Percentiles rank a stretch among this genome's conserved stretches.
These are phyloP conservation scores for Aspergillus nanangensis DNA, from an alignment of 495 filamentous ascomycete genomes.

Conservation along the genomic window DNA sequence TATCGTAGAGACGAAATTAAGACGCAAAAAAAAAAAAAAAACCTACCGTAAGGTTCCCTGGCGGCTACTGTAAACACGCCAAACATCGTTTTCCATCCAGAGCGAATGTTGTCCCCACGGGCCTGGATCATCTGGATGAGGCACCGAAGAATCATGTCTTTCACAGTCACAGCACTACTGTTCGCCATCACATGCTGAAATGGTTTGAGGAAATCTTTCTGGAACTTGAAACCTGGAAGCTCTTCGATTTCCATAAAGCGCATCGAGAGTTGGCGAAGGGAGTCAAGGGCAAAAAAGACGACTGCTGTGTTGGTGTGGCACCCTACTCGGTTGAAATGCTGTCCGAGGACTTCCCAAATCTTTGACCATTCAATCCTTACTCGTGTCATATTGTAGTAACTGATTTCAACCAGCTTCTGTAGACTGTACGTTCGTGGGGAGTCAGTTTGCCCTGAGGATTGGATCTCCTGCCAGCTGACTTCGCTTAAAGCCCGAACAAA, in stretches of 20 bases:
- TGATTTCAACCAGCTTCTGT: constrained; percentile 97
- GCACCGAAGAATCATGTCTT: constrained; percentile 97
- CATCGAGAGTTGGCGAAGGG: constrained; percentile 92
- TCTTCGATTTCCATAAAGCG: constrained; percentile 98
- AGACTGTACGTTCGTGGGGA: constrained; percentile 93
- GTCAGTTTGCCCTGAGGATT: constrained; percentile 90
- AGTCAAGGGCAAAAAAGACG: constrained; percentile 95
- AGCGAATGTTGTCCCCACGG: constrained; percentile 89
- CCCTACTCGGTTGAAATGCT: constrained; percentile 96
- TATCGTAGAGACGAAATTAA: constrained; percentile 21
- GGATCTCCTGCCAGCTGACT: constrained; percentile 98
- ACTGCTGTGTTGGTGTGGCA: constrained; percentile 93
- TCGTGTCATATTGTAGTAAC: constrained; percentile 98
- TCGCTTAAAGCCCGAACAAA: constrained; percentile 91
- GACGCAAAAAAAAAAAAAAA: background rate
- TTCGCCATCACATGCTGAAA: constrained; percentile 98
- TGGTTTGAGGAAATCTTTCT: constrained; percentile 97
- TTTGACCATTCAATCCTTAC: constrained; percentile 97
- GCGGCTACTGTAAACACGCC: constrained; percentile 96
- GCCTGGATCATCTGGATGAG: constrained; percentile 99
- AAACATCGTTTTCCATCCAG: constrained; percentile 99
- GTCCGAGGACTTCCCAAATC: constrained; percentile 92
- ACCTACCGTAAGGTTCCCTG: constrained; percentile 74
- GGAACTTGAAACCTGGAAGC: constrained; percentile 97
- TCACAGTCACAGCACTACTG: constrained; percentile 81